These are phyloP conservation scores for Ceratobasidium sp. DNA, from an alignment of 1,284 basidiomycete species.

Conservation along the genomic window DNA sequence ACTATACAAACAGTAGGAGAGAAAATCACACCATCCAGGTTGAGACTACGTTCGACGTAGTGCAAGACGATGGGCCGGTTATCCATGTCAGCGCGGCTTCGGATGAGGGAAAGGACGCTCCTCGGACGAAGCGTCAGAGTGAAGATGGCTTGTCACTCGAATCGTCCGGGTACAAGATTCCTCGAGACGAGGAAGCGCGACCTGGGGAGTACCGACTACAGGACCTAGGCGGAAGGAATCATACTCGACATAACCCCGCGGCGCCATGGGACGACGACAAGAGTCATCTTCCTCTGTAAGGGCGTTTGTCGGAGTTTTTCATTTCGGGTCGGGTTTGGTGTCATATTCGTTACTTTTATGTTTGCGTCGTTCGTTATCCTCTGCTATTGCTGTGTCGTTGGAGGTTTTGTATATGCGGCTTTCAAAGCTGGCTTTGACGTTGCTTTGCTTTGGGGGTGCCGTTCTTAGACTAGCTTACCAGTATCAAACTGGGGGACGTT, in stretches of 20 bases:
- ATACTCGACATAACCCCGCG: not conserved
- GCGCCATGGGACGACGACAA: slow-evolving; percentile 11
- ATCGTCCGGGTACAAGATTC: slow-evolving; percentile 12
- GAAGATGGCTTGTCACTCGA: slow-evolving; percentile 24
- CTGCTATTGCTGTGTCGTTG: too few relatives aligned
- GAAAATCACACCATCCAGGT: slow-evolving; percentile 6
- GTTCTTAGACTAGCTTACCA: too few relatives aligned
- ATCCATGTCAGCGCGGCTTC: not conserved
- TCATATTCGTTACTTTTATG: too few relatives aligned
- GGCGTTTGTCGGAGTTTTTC: too few relatives aligned
- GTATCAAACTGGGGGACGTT: too few relatives aligned
- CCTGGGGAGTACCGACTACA: slow-evolving; percentile 19
- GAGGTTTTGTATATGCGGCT: too few relatives aligned
- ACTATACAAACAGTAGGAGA: slow-evolving; percentile 6
- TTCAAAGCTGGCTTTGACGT: too few relatives aligned
- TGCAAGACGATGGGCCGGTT: not conserved
- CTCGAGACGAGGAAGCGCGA: slow-evolving; percentile 6
- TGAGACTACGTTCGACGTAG: slow-evolving; percentile 31
- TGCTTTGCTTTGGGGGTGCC: too few relatives aligned
- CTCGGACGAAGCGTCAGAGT: not conserved
- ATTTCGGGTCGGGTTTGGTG: too few relatives aligned
- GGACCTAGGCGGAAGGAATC: slow-evolving; percentile 10
- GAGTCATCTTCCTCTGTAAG: slow-evolving; percentile 10
- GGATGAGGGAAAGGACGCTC: not conserved
- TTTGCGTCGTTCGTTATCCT: too few relatives aligned